Base-by-base conservation (phyloP, 352 stramenopile genomes). In the Globisporangium lucens region DNA sequence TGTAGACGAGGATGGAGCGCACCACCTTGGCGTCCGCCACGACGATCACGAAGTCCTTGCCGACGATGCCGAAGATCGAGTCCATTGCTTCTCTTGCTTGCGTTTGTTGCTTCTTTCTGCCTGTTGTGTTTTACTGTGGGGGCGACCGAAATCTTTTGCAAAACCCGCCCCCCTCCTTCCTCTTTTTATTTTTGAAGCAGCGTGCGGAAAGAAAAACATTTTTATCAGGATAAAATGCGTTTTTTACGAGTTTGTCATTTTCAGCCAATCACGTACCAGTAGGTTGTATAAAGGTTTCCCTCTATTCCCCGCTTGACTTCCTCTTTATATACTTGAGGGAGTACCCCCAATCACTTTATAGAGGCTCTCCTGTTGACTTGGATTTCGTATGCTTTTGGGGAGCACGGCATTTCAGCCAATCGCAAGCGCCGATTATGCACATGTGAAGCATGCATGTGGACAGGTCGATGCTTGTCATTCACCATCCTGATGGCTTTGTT, bases 1-100 rank as follows among this genome's bases (percentile, higher is more conserved):
- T 96, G 83, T 97, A 98, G 56, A 98, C 90, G 58, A 98, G 77
- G 69, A 98, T 97, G 35, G 90, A 97, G 67, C 90, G 89, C 68
- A 67, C 91, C 41, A 96, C 89, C 71, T 97, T 96, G 66, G 84
- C 88, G 79, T 98, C 91, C 17, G 91, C 91, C 6, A 87, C 91
- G 58, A 98, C 75, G 67, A 98, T 81, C 72, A 97, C 91, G 74
- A 97, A 98, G 70, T 95, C 89, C 73, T 96, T 96, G 61, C 89
- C 89, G 47, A 96, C 89, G 75, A 96, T 85, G 61, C 89, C 89
- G 70, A 96, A 95, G 68, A 94, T 82, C 71, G 87, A 94, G 72
- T 96, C 89, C 77, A 92, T 96, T 58, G 30, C 30, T 78, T 38
- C 56, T 66, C 20, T 67, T 29, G 30, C n/a, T 13, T 75, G 35